Evolutionary conservation across 306 rosid genomes (phyloP).

Genomic region (Malus sylvestris): DNA sequence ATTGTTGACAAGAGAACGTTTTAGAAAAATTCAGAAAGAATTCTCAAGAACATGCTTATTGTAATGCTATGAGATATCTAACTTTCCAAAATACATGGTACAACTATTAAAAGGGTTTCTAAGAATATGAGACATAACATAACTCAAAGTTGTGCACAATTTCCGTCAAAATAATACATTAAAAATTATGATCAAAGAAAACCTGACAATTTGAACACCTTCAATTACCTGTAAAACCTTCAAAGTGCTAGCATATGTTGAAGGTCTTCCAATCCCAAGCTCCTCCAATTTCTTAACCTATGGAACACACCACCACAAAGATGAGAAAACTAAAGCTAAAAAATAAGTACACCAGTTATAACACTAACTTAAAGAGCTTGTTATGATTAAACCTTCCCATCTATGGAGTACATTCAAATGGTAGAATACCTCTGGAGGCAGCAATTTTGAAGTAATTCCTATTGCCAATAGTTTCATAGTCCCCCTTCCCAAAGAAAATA

Average conservation of each 20-base stretch:
- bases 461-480: not conserved
- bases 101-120: not conserved
- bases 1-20: not conserved
- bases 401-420: no score
- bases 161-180: not conserved
- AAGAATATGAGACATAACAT: not conserved
- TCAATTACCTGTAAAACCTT: slow-evolving; percentile 75
- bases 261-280: slow-evolving; percentile 99
- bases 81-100: not conserved
- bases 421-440: not conserved
- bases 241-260: slow-evolving; percentile 80
- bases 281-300: slow-evolving; percentile 97
- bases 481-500: not conserved
- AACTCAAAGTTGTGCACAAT: not conserved
- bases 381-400: not conserved
- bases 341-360: not conserved
- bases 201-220: slow-evolving; percentile 1
- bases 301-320: slow-evolving; percentile 14
- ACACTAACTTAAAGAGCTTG: not conserved
- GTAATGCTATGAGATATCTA: not conserved
- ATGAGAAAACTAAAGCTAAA: not conserved
- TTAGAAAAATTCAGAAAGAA: not conserved
- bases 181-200: not conserved
- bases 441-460: not conserved
- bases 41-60: not conserved